Evolutionary conservation across 805 yeast species (phyloP).

Genomic region (Candida corydali): DNA sequence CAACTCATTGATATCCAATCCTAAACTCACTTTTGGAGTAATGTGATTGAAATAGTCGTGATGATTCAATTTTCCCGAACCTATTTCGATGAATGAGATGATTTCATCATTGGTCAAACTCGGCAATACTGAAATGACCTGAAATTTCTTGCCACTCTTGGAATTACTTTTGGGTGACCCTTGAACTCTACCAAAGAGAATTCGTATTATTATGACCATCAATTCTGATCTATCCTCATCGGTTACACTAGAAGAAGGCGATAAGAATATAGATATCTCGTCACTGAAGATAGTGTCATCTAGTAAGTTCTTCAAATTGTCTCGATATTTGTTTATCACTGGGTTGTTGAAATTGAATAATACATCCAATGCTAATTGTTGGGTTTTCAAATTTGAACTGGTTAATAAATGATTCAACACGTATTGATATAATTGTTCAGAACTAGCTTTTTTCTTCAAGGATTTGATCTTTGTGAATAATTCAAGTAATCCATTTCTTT

Average conservation of each 20-base stretch:
- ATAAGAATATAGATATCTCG: conserved; percentile 65
- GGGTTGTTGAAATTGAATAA: conserved; percentile 61
- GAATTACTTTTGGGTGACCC: conserved; percentile 61
- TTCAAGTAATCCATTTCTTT: conserved; percentile 54
- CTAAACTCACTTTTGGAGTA: conserved; percentile 7
- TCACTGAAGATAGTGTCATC: conserved; percentile 86
- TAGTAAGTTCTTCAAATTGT: conserved; percentile 65
- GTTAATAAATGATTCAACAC: conserved; percentile 52
- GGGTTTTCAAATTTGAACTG: conserved; percentile 57
- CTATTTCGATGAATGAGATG: conserved; percentile 56
- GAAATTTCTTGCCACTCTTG: conserved; percentile 67
- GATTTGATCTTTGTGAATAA: conserved; percentile 63
- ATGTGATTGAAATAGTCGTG: conserved; percentile 21
- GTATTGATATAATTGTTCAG: conserved; percentile 50
- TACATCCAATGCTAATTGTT: conserved; percentile 68
- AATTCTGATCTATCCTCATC: conserved; percentile 59
- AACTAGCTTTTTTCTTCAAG: conserved; percentile 49
- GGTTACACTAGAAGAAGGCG: conserved; percentile 40
- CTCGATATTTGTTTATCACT: conserved; percentile 62
- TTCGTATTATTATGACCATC: conserved; percentile 71
- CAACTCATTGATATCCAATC: conserved; percentile 17
- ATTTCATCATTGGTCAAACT: conserved; percentile 51
- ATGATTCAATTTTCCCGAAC: conserved; percentile 50
- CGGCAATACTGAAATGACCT: conserved; percentile 63
- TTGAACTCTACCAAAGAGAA: conserved; percentile 85